Base-by-base conservation (phyloP, 345 rosid species). In the Citropsis articulata region DNA sequence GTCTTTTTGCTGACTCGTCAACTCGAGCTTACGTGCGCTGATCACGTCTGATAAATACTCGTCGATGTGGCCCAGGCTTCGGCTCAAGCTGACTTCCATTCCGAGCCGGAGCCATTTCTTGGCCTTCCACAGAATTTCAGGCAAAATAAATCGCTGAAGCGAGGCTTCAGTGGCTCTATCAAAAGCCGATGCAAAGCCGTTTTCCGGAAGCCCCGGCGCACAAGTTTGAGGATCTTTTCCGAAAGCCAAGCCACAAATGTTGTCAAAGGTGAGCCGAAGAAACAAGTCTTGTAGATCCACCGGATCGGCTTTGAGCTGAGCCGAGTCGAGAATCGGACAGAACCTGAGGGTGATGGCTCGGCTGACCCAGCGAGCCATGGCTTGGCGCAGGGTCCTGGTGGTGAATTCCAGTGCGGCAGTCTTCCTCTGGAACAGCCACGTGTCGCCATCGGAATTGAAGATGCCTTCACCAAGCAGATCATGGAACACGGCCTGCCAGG, bases 341-440 rank as follows among this genome's bases (percentile, higher is more conserved):
- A 95, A 93, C 9, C 97, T 75, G 45, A 87, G 75, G 85, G 86
- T 87, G 45, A 95, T 95, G 27, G 95, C 91, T 35, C 92, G 89
- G 80, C 85, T 91, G 31, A 95, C 91, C 99, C 99, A 95, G 1
- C 99, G 91, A 80, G 93, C 94, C 99, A 95, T 95, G 80, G 99
- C 99, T 71, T 92, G 98, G 73, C 99, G 98, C 22, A 95, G 94
- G 9, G 98, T 95, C 85, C 96, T 81, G 25, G 99, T 95, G 81
- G 99, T 95, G 82, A 95, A 95, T 81, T 95, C 99, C 78, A 95
- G 89, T 7, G 99, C 98, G 30, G 99, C 98, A 5, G 99, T 95
- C 80, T 87, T 95, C n/a, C 99, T 85, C 79, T 95, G 99, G 79
- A 91, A 93, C 61, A 89, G 90, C 99, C 98, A 95, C 85, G 97